These are phyloP conservation scores for Chaetomium sp. DNA, from an alignment of 2,329 filamentous ascomycete genomes.

Conservation along the genomic window DNA sequence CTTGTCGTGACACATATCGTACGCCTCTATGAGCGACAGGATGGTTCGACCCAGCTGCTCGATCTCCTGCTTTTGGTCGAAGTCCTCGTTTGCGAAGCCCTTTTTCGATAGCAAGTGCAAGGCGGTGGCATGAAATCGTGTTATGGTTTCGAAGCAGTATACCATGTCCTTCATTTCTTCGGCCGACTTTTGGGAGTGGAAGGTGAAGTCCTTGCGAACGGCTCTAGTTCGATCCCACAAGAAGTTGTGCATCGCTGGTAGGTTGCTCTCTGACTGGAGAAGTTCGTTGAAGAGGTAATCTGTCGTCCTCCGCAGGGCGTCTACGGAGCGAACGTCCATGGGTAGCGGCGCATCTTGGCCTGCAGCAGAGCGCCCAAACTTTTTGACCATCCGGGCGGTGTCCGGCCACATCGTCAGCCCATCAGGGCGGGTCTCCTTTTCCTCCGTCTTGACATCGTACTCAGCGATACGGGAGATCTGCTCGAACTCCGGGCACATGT, in stretches of 20 bases:
- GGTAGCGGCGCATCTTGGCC: constrained; percentile 68
- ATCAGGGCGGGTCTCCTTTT: constrained; percentile 50
- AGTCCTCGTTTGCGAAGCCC: constrained; percentile 59
- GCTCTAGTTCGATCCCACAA: constrained; percentile 70
- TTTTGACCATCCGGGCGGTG: constrained; percentile 64
- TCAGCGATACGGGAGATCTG: constrained; percentile 64
- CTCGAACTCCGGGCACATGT: constrained; percentile 71
- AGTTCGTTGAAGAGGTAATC: constrained; percentile 66
- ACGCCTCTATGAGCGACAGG: constrained; percentile 65
- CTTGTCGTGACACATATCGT: constrained; percentile 65
- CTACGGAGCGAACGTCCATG: constrained; percentile 66
- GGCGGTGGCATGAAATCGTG: constrained; percentile 66
- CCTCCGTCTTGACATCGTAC: constrained; percentile 58
- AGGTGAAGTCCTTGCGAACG: constrained; percentile 68
- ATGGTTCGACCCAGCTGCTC: constrained; percentile 68
- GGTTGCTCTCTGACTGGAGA: constrained; percentile 55
- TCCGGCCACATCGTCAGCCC: constrained; percentile 50
- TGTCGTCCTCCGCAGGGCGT: constrained; percentile 59
- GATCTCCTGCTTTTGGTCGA: constrained; percentile 67
- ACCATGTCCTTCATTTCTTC: constrained; percentile 62
- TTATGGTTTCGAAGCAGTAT: constrained; percentile 66
- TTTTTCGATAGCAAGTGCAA: constrained; percentile 63
- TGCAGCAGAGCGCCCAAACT: constrained; percentile 67
- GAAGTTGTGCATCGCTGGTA: constrained; percentile 62
- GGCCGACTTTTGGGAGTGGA: constrained; percentile 62